Base-by-base conservation (phyloP, 192 early-diverging fungal genomes). In the Entophlyctis luteolus region DNA sequence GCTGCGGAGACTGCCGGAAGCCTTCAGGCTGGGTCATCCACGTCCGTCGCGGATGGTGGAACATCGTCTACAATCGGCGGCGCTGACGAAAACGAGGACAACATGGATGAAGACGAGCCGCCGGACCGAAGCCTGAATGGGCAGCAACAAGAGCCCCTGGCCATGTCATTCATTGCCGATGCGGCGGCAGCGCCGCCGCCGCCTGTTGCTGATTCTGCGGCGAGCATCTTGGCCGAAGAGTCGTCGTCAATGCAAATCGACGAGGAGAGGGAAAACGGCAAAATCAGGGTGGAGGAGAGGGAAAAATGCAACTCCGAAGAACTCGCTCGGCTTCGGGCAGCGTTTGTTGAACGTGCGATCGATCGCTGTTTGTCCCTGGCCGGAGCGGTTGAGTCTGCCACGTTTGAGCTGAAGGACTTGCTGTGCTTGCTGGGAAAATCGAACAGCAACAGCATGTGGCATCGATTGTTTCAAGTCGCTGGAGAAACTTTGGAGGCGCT, bases 341-440 rank as follows among this genome's bases (percentile, higher is more conserved):
- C 73, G 33, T 32, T 91, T 28, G 80, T 66, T 38, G 65, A 59
- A 32, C 65, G 69, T 5, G 57, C 74, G 16, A 59, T 75, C 2
- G 16, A 38, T 5, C 29, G 75, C 29, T 54, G 70, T 48, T 27
- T 87, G 52, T 75, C 62, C 46, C 28, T 87, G 28, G 68, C 86
- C 5, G 84, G 83, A 60, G 55, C 72, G 28, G 62, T 77, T 58
- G 87, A 89, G 4, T 84, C 80, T 25, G 73, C 87, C 32, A 80
- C 87, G 12, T 92, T 90, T 68, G 72, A 80, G 28, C 69, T 91
- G 2, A 85, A 86, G 48, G 89, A 90, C 23, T 56, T 91, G 25
- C 62, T 89, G 25, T 77, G 80, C 5, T 66, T 87, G 10, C 33
- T 88, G 16, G 76, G 79, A 42, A 84, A 87, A 62, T 69, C 73